Conservation (phyloP, 768 basidiomycete species). For the Strobilomyces dryophilus region DNA sequence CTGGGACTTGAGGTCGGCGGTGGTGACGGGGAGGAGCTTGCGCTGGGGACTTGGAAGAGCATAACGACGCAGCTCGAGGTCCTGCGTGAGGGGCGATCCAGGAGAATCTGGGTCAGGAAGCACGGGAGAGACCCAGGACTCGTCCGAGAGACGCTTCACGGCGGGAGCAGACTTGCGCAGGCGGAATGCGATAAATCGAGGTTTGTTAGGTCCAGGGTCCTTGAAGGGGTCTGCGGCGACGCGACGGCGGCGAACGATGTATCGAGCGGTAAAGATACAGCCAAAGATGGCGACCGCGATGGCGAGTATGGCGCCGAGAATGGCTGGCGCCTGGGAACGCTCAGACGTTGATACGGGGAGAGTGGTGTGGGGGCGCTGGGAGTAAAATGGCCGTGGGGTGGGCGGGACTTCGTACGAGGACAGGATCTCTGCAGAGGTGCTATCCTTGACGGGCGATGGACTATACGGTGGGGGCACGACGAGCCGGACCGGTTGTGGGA, state of each 20-base stretch:
- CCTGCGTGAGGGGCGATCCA: slow-evolving; percentile 8
- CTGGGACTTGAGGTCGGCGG: slow-evolving; percentile 20
- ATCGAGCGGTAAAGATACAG: slow-evolving; percentile 1
- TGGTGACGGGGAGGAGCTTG: slow-evolving; percentile 17
- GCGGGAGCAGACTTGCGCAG: neutral
- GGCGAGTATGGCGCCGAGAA: slow-evolving; percentile 17
- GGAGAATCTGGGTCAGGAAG: slow-evolving; percentile 8
- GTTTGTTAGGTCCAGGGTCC: slow-evolving; percentile 8
- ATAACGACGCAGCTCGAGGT: slow-evolving; percentile 11
- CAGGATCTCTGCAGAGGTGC: slow-evolving; percentile 8
- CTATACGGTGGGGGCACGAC: neutral
- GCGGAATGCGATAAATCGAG: slow-evolving; percentile 2
- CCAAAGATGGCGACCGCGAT: slow-evolving; percentile 12
- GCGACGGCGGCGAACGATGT: slow-evolving; percentile 13
- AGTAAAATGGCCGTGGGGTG: slow-evolving; percentile 9
- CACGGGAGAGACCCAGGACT: slow-evolving; percentile 22
- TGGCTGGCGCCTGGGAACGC: slow-evolving; percentile 5
- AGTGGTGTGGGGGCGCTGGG: slow-evolving; percentile 9
- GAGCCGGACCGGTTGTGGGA: neutral
- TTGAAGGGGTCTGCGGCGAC: slow-evolving; percentile 6
- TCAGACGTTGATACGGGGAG: slow-evolving; percentile 2
- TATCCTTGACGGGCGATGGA: neutral
- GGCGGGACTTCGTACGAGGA: slow-evolving; percentile 8
- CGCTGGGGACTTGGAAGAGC: slow-evolving; percentile 7
- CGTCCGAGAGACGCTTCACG: slow-evolving; percentile 24